Evolutionary conservation across 73 alveolate species (phyloP).

Genomic region (Tetrahymena elliotti): DNA sequence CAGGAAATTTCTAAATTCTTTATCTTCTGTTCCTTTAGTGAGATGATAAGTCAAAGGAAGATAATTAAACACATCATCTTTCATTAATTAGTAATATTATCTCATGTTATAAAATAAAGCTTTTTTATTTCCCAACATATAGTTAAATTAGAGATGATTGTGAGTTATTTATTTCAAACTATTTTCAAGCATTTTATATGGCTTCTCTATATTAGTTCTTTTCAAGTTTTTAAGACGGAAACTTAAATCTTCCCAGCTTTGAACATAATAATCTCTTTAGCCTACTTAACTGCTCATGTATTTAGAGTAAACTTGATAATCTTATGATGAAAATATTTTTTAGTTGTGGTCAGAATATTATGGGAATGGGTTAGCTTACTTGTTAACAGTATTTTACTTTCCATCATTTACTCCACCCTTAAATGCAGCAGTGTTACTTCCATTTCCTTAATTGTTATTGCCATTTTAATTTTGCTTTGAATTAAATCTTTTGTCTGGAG

Average conservation of each 20-base stretch:
- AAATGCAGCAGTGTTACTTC: background rate
- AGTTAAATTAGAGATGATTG: slow-evolving; percentile 64
- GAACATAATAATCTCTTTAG: slow-evolving; percentile 5
- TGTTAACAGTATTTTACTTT: background rate
- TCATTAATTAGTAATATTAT: slow-evolving; percentile 49
- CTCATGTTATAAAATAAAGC: slow-evolving; percentile 78
- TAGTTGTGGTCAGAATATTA: slow-evolving; percentile 13
- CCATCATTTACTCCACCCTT: background rate
- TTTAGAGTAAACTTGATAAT: slow-evolving; percentile 3
- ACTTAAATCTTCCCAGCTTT: slow-evolving; percentile 15
- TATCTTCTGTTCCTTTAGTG: slow-evolving; percentile 51
- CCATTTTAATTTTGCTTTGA: background rate
- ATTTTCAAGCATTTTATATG: background rate
- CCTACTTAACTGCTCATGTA: background rate
- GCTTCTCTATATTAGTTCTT: background rate
- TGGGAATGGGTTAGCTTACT: background rate
- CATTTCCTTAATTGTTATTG: background rate
- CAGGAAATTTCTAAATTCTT: slow-evolving; percentile 39
- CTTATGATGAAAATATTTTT: background rate
- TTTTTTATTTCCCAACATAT: slow-evolving; percentile 66
- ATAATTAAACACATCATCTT: slow-evolving; percentile 50
- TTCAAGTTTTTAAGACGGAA: slow-evolving; percentile 6
- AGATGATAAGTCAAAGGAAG: slow-evolving; percentile 80
- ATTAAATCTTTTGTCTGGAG: background rate
- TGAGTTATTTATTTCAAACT: slow-evolving; percentile 12